phyloP scores from a whole-genome alignment of 1,139 yeast genomes.

The Pneumocystis wakefieldiae region DNA sequence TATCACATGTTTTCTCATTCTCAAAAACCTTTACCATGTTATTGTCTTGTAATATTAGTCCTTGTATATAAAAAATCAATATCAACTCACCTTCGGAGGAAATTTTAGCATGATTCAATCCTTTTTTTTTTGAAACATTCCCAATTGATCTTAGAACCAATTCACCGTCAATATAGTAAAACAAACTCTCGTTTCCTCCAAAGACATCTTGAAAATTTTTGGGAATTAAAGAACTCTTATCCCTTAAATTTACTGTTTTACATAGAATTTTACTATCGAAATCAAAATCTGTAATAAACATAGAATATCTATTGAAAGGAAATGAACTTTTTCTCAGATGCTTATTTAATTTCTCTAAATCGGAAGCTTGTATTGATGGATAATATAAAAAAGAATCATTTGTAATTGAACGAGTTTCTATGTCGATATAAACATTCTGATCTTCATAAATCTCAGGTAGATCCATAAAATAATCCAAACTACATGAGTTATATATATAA shows the following conservation, averaged over 20 bases:
- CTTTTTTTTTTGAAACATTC: not conserved
- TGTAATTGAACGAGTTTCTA: not conserved
- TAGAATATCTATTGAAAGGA: not conserved
- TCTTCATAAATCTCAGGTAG: constrained; percentile 8
- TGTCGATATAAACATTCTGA: not conserved
- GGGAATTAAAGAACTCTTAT: not conserved
- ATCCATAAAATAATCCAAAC: constrained; percentile 13
- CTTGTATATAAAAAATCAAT: not conserved
- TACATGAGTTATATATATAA: constrained; percentile 40
- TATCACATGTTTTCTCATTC: not conserved
- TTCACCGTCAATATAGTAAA: not conserved
- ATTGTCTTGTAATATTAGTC: not conserved
- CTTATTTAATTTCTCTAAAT: not conserved
- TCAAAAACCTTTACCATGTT: not conserved
- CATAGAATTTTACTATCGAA: not conserved
- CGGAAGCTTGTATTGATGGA: not conserved
- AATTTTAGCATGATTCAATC: not conserved
- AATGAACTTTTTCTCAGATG: not conserved
- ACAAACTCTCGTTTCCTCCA: not conserved
- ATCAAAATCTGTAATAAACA: not conserved
- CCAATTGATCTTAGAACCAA: not conserved
- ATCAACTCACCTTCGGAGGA: not conserved
- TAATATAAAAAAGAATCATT: not conserved
- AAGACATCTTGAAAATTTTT: not conserved
- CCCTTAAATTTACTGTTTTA: not conserved